These are phyloP conservation scores for Warburgia ugandensis DNA, from an alignment of 164 flowering plant genomes.

Conservation along the genomic window DNA sequence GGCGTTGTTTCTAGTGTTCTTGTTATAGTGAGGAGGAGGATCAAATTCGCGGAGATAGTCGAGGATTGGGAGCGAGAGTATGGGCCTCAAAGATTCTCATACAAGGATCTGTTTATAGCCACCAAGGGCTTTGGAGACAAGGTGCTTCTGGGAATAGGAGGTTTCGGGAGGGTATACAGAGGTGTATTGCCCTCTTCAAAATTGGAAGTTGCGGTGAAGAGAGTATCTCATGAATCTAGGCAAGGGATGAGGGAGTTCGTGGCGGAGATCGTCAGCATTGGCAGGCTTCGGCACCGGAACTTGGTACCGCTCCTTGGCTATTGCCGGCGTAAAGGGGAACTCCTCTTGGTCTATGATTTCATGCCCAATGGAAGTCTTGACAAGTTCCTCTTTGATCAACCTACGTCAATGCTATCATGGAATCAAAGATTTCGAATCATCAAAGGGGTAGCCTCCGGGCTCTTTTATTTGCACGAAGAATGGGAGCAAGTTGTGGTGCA, in stretches of 20 bases:
- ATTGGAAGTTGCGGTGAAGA: too few relatives aligned
- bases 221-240: slow-evolving; percentile 30
- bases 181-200: slow-evolving; percentile 20
- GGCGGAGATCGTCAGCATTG: slow-evolving; percentile 34
- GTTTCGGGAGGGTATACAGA: slow-evolving; percentile 28
- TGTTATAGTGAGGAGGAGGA: slow-evolving; percentile 5
- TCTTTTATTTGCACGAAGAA: too few relatives aligned
- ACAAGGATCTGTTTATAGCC: slow-evolving; percentile 7
- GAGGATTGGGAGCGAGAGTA: too few relatives aligned
- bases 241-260: slow-evolving; percentile 39
- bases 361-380: too few relatives aligned
- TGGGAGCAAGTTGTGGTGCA: too few relatives aligned
- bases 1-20: not conserved
- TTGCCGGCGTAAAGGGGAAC: too few relatives aligned
- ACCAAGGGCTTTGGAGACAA: slow-evolving; percentile 14
- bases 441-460: slow-evolving; percentile 3
- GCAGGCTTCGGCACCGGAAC: slow-evolving; percentile 40
- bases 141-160: slow-evolving; percentile 13
- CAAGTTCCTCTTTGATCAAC: too few relatives aligned
- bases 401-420: slow-evolving; percentile 35
- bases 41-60: slow-evolving; percentile 7
- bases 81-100: slow-evolving; percentile 11
- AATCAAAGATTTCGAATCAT: not conserved
- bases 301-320: slow-evolving; percentile 39
- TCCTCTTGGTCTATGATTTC: too few relatives aligned